Evolutionary conservation across 2,329 filamentous ascomycete genomes (phyloP).

Genomic region (Colletotrichum endophyticum): DNA sequence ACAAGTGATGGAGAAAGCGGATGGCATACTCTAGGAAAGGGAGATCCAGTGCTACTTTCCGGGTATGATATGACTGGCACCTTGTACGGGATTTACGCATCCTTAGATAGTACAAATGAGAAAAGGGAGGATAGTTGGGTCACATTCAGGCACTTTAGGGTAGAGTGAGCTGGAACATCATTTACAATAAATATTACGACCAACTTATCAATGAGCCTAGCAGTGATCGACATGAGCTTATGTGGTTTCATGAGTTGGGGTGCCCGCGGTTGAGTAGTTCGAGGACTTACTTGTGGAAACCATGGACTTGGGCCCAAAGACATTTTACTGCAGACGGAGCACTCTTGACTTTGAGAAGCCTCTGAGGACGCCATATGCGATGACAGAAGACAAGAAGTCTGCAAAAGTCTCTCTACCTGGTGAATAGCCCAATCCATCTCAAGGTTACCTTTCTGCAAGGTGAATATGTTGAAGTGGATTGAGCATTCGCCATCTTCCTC

Average conservation of each 20-base stretch:
- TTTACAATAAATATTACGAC: not conserved
- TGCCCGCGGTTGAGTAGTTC: too few relatives aligned
- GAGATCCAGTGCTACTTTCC: not conserved
- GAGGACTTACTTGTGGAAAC: too few relatives aligned
- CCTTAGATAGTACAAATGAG: not conserved
- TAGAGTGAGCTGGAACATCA: not conserved
- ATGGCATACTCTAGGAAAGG: not conserved
- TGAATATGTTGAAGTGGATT: rapidly evolving
- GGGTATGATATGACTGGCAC: not conserved
- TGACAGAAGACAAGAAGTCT: too few relatives aligned
- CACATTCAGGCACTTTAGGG: not conserved
- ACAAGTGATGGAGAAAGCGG: not conserved
- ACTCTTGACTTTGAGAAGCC: too few relatives aligned
- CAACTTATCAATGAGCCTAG: too few relatives aligned
- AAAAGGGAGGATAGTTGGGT: not conserved
- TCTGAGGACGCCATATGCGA: too few relatives aligned
- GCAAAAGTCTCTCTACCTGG: not conserved
- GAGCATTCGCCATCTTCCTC: rapidly evolving
- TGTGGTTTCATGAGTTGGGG: too few relatives aligned
- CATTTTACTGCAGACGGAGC: too few relatives aligned
- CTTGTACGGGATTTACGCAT: not conserved
- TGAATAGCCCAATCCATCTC: not conserved
- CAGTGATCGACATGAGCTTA: too few relatives aligned
- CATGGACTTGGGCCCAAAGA: too few relatives aligned
- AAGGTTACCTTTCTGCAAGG: not conserved